Conservation (phyloP, 371 early-diverging fungal species). For the Funneliformis caledonium region DNA sequence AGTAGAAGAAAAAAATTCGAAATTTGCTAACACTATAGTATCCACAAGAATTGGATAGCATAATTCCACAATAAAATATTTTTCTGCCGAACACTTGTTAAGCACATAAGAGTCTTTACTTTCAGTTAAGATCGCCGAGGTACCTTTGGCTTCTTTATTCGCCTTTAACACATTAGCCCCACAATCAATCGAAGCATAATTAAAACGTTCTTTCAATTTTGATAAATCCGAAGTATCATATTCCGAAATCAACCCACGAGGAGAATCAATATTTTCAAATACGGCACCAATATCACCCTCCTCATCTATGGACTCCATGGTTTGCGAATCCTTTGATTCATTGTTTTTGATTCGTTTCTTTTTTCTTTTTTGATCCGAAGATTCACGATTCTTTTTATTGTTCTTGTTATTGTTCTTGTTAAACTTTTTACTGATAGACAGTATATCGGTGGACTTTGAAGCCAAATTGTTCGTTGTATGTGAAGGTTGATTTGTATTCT, state of each 20-base stretch:
- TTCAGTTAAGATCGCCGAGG: slow-evolving; percentile 83
- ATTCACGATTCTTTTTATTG: neutral
- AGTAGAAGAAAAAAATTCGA: slow-evolving; percentile 95
- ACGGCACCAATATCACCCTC: slow-evolving; percentile 23
- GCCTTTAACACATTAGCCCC: slow-evolving; percentile 86
- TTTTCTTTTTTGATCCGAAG: neutral
- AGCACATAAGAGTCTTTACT: slow-evolving; percentile 94
- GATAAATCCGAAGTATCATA: slow-evolving; percentile 43
- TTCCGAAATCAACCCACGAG: slow-evolving; percentile 32
- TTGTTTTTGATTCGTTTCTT: neutral
- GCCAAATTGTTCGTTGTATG: neutral
- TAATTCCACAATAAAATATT: slow-evolving; percentile 89
- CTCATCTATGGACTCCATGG: slow-evolving; percentile 13
- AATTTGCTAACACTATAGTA: slow-evolving; percentile 89
- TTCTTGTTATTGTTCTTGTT: neutral
- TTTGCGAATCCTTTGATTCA: neutral
- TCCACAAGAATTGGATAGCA: slow-evolving; percentile 94
- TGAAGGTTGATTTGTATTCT: neutral
- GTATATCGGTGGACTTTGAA: neutral
- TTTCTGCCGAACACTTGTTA: slow-evolving; percentile 80
- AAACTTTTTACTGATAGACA: neutral
- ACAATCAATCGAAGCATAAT: slow-evolving; percentile 94
- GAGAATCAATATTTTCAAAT: slow-evolving; percentile 2
- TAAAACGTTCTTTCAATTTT: slow-evolving; percentile 81
- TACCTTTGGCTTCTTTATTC: slow-evolving; percentile 83